These are phyloP conservation scores for Trichoderma harzianum DNA, from an alignment of 2,329 filamentous ascomycete genomes.

Conservation along the genomic window DNA sequence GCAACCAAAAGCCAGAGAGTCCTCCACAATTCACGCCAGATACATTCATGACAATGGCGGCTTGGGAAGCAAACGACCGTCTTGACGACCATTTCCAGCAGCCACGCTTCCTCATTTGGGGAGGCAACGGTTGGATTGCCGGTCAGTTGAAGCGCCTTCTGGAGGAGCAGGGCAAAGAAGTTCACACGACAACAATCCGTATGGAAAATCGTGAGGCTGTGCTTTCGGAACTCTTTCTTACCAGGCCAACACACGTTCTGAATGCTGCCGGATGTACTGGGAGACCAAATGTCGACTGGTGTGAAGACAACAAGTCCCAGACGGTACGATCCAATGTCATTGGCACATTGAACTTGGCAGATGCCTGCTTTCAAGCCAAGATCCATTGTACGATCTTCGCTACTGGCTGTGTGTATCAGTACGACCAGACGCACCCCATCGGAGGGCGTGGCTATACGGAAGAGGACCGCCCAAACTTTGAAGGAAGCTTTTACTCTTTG, in stretches of 20 bases:
- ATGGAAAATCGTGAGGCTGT: constrained; percentile 63
- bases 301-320: constrained; percentile 65
- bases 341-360: constrained; percentile 60
- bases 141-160: constrained; percentile 59
- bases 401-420: constrained; percentile 66
- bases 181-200: constrained; percentile 57
- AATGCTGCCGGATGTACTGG: constrained; percentile 66
- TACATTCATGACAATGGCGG: not conserved
- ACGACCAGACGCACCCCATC: constrained; percentile 58
- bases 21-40: not conserved
- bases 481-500: constrained; percentile 64
- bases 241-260: constrained; percentile 64
- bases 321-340: constrained; percentile 66
- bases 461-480: constrained; percentile 62
- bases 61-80: not conserved
- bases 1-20: not conserved
- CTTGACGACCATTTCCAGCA: not conserved
- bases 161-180: constrained; percentile 57
- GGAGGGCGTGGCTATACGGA: constrained; percentile 59
- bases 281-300: constrained; percentile 68
- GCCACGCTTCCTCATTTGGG: constrained; percentile 60
- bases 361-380: constrained; percentile 55
- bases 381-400: constrained; percentile 65
- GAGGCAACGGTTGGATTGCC: constrained; percentile 60
- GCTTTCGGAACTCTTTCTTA: constrained; percentile 51